Base-by-base conservation (phyloP, 192 early-diverging fungal species). In the Linnemannia elongata region DNA sequence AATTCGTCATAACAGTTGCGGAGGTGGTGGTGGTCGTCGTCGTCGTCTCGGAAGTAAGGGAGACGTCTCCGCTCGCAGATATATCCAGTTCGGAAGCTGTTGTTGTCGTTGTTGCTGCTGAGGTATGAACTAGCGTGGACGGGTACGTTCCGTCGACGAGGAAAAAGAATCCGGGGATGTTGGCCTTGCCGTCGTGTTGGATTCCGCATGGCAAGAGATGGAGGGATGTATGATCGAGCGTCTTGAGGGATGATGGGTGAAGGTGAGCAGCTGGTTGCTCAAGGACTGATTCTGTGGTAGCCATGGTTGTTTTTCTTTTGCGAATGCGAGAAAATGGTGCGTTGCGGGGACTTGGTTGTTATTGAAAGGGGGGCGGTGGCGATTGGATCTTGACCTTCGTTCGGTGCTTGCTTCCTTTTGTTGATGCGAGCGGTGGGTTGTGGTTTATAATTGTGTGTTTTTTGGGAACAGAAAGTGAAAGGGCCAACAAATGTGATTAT, bases 201-300 rank as follows among this genome's bases (percentile, higher is more conserved):
- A 87, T 87, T 20, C 79, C 85, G 33, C 85, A 87, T 12, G 85
- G 85, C 33, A 87, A 15, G 33, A 87, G 85, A 75, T 87, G 85
- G 12, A 87, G 66, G 6, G 75, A 72, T 55, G 79, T 78, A 3
- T 76, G 71, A 77, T 81, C 76, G 36, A 78, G 63, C 2, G 54
- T 45, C 36, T 57, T 69, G 30, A 39, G 4, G 17, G 54, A 54
- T 35, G 54, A 54, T 35, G 79, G 2, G 15, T 72, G 60, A 22
- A 77, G 66, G 3, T 39, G 30, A 3, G 74, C 45, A 47, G 44
- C 22, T 5, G 79, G 85, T 38, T 87, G 79, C 54, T 87, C 85
- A 24, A 87, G 85, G 33, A 81, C 68, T 24, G 76, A 78, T 78
- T 87, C 85, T 76, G 81, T 87, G 9, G 12, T 7, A 3, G 35